Base-by-base conservation (phyloP, 2,329 filamentous ascomycete species). In the Penicillium brevicompactum region DNA sequence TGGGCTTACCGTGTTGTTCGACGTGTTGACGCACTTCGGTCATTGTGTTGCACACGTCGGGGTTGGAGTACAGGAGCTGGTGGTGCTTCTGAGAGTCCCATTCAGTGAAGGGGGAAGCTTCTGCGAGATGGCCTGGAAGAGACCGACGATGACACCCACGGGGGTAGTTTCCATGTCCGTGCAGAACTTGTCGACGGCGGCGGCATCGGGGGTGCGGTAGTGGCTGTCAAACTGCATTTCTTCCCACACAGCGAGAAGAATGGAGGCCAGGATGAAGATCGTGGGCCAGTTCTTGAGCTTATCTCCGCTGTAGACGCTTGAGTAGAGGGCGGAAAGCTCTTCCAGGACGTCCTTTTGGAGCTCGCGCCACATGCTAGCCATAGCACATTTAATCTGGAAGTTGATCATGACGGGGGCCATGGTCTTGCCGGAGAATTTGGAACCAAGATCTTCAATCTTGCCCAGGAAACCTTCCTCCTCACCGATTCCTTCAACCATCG, bases 161-260 rank as follows among this genome's bases (percentile, higher is more conserved):
- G 93, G 93, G 7, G 90, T 96, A 9, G 89, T 90, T 80, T 97
- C 93, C 93, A 97, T 97, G 71, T 97, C 93, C 55, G 81, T 85
- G 81, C 92, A 97, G 82, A 97, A 97, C 79, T 96, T 96, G 70
- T 93, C 87, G 59, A 96, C 92, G 5, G 89, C 89, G 47, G 84
- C 82, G 51, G 89, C 84, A 72, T 97, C 92, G 4, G 90, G 91
- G 3, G 95, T 88, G 49, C 93, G 89, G 82, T 96, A 97, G 78
- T 96, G 91, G 82, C 90, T 95, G 78, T 97, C 93, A 70, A 97
- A 97, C 75, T 97, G 92, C 87, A 97, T 97, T 82, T 96, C 89
- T 75, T 97, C 93, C 93, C 93, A 97, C 18, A 97, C 91, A 10
- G 91, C 91, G 46, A 97, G 83, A 32, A 97, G 85, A 60, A 97